phyloP scores from a whole-genome alignment of 176 grass and related monocot genomes.

The Oryza brachyantha region DNA sequence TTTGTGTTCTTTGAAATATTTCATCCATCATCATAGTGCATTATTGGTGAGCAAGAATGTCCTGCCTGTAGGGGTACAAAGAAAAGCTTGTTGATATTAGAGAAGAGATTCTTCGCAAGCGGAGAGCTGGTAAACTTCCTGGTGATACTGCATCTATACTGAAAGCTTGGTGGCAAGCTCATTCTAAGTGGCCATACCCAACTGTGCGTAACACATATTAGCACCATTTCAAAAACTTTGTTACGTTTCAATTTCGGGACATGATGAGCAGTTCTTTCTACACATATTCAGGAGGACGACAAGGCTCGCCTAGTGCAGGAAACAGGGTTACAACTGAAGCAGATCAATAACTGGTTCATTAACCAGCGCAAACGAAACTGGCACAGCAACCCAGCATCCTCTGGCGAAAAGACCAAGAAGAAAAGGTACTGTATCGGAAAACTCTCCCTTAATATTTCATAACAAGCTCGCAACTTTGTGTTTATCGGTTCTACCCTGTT shows the following conservation, averaged over 20 bases:
- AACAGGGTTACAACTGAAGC: conserved; percentile 94
- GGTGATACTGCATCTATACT: conserved; percentile 77
- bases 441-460: neutral
- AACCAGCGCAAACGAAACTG: conserved; percentile 99
- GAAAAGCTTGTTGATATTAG: conserved; percentile 96
- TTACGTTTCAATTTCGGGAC: conserved; percentile 15
- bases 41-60: conserved; percentile 17
- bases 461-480: neutral
- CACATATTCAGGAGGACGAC: conserved; percentile 77
- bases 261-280: neutral
- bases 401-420: conserved; percentile 79
- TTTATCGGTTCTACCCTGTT: neutral
- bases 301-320: conserved; percentile 87
- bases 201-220: conserved; percentile 50
- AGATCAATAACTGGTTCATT: conserved; percentile 99
- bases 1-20: neutral
- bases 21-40: neutral
- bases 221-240: neutral
- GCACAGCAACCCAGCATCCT: conserved; percentile 81
- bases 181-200: conserved; percentile 98
- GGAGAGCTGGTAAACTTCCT: conserved; percentile 96
- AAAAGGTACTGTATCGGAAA: conserved; percentile 60
- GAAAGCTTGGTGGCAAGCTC: conserved; percentile 98
- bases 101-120: conserved; percentile 93
- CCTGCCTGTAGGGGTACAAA: conserved; percentile 72